Conservation (phyloP, 257 asterid species). For the Nicotiana tabacum region DNA sequence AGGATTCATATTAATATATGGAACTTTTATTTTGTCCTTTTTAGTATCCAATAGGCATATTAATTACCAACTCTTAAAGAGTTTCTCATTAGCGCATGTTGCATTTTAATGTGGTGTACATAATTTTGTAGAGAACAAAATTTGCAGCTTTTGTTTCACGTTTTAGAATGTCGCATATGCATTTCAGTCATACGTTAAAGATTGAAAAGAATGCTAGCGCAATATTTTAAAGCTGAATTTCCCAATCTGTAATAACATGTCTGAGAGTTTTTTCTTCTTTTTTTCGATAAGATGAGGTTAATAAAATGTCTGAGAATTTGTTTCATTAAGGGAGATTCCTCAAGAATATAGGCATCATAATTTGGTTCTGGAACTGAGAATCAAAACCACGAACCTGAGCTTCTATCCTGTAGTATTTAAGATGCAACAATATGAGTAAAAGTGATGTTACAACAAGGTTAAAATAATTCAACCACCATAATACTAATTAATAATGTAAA, state of each 20-base stretch:
- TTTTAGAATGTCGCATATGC: constrained; percentile 1
- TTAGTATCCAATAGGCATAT: not conserved
- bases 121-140: not conserved
- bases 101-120: not conserved
- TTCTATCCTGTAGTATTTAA: constrained; percentile 75
- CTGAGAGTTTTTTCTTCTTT: not conserved
- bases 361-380: constrained; percentile 67
- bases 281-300: not conserved
- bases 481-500: constrained; percentile 10
- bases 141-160: not conserved
- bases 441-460: constrained; percentile 25
- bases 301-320: constrained; percentile 6
- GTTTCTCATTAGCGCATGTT: not conserved
- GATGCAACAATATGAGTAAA: constrained; percentile 57
- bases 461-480: not conserved
- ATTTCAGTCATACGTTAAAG: not conserved
- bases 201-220: not conserved
- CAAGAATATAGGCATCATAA: constrained; percentile 37
- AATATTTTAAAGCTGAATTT: constrained; percentile 13
- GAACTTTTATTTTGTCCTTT: not conserved
- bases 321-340: constrained; percentile 18
- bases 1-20: not conserved
- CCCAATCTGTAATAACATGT: constrained; percentile 6
- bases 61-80: not conserved
- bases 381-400: constrained; percentile 91